A percentile compares a stretch with the other conserved stretches of the same genome.
Conservation (phyloP, 1,139 yeast genomes). For the Nadsonia commutata region DNA sequence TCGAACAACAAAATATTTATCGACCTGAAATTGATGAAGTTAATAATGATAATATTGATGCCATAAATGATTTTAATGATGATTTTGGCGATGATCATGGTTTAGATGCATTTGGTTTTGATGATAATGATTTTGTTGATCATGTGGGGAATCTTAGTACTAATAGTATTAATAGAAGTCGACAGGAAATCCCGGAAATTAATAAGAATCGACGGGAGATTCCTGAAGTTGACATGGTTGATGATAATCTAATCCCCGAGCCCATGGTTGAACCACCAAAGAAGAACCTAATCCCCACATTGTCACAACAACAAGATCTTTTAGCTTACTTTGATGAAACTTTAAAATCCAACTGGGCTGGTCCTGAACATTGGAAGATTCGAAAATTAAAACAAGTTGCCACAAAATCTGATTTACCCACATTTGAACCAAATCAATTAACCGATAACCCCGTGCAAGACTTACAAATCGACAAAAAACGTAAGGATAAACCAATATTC, state of each 20-base stretch:
- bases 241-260: too few relatives aligned
- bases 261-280: too few relatives aligned
- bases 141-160: constrained; percentile 7
- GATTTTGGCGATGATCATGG: constrained; percentile 14
- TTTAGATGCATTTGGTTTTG: constrained; percentile 21
- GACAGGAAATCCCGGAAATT: background rate
- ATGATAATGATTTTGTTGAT: constrained; percentile 15
- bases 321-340: constrained; percentile 70
- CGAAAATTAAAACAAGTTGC: constrained; percentile 33
- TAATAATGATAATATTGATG: constrained; percentile 11
- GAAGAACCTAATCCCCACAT: too few relatives aligned
- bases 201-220: background rate
- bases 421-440: constrained; percentile 11
- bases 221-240: constrained; percentile 3
- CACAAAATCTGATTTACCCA: constrained; percentile 13
- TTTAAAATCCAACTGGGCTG: constrained; percentile 66
- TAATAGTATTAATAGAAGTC: constrained; percentile 2
- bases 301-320: constrained; percentile 29
- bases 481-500: constrained; percentile 25
- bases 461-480: too few relatives aligned
- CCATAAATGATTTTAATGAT: constrained; percentile 12
- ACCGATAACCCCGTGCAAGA: too few relatives aligned
- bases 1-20: constrained; percentile 6
- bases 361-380: constrained; percentile 91
- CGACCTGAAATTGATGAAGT: constrained; percentile 9